Base-by-base conservation (phyloP, 108 stramenopile genomes). In the Epipyxis sp. region DNA sequence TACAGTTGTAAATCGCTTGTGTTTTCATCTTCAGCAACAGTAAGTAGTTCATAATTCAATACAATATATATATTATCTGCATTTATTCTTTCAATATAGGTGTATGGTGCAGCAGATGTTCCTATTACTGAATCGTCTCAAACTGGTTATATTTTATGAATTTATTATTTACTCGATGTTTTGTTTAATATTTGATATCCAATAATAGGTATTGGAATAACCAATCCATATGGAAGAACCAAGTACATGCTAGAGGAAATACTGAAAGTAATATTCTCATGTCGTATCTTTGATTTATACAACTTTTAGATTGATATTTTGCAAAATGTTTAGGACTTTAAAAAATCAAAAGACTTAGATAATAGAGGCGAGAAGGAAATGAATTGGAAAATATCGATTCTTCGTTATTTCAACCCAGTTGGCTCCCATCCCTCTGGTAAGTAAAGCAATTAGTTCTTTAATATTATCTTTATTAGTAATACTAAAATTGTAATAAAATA, bases 181-280 rank as follows among this genome's bases (percentile, higher is more conserved):
- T n/a, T n/a, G n/a, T n/a, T n/a, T n/a, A n/a, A n/a, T n/a, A n/a
- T n/a, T n/a, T n/a, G n/a, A n/a, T n/a, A n/a, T n/a, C n/a, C n/a
- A n/a, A n/a, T n/a, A n/a, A n/a, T n/a, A 50, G 95, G 95, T 37
- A 76, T 83, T n/a, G 94, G 94, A 29, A 92, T 93, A 59, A 98
- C 98, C 57, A 99, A 99, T 85, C 94, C 97, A 59, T 99, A 99
- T 81, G 98, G 98, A 29, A 78, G 95, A 59, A 97, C 98, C 42
- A 99, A 99, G 85, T 94, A 93, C 81, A 94, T 99, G 92, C 91
- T 99, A 83, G 98, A 99, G 74, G 95, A 96, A 81, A 94, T 99
- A 78, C 85, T 99, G 45, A 65, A n/a, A n/a, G n/a, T n/a, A n/a
- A n/a, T n/a, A n/a, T n/a, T n/a, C n/a, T n/a, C n/a, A 57, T 57